Evolutionary conservation across 2,329 filamentous ascomycete species (phyloP).

Genomic region (Aspergillus hiratsukae): DNA sequence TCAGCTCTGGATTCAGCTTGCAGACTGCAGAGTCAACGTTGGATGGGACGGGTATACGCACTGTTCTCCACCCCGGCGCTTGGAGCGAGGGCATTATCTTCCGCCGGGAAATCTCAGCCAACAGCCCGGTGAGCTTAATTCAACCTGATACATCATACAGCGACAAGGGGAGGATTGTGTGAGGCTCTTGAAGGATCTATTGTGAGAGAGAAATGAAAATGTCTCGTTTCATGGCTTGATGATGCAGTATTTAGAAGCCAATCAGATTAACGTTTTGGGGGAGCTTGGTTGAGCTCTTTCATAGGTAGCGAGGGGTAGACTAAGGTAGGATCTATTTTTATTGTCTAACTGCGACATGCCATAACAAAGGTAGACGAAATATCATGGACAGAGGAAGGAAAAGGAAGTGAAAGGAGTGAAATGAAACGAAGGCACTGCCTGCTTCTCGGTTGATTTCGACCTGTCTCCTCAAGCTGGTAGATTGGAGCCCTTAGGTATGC

Average conservation of each 20-base stretch:
- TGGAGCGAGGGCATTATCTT: slow-evolving; percentile 13
- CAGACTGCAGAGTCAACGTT: background rate
- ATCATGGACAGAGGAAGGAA: too few relatives aligned
- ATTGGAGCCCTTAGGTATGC: too few relatives aligned
- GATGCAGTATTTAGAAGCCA: background rate
- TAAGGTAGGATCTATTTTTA: background rate
- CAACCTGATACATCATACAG: slow-evolving; percentile 17
- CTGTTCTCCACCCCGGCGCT: slow-evolving; percentile 24
- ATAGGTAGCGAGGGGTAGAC: background rate
- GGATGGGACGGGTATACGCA: background rate
- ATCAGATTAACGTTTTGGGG: background rate
- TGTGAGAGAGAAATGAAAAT: background rate
- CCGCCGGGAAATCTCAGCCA: slow-evolving; percentile 21
- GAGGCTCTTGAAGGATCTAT: background rate
- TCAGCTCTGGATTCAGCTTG: background rate
- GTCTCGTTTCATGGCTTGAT: background rate
- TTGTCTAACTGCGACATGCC: background rate
- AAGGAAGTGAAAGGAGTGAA: too few relatives aligned
- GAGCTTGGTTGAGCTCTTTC: background rate
- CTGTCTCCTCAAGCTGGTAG: too few relatives aligned
- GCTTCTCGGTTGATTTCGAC: too few relatives aligned
- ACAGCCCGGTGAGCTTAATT: slow-evolving; percentile 19
- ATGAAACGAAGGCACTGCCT: background rate
- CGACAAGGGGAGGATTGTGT: background rate
- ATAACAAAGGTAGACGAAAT: background rate